Conservation (phyloP, 768 basidiomycete genomes). For the Exsudoporus frostii region DNA sequence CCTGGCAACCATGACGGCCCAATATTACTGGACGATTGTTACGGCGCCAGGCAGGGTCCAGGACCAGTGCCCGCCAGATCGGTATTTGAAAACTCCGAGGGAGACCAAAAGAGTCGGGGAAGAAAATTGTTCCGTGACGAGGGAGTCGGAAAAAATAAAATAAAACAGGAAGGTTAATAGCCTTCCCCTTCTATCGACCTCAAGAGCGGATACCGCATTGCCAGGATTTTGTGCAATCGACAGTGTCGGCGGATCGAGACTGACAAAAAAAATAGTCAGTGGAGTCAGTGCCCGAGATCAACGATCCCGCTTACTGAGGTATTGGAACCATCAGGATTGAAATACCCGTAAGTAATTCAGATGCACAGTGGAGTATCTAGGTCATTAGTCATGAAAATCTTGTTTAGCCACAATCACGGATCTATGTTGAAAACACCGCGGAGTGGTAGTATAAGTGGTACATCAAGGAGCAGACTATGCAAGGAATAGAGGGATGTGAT, state of each 20-base stretch:
- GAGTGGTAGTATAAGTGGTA: constrained; percentile 24
- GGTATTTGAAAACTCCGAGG: not conserved
- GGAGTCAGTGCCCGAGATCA: constrained; percentile 1
- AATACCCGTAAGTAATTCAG: constrained; percentile 12
- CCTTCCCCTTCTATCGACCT: not conserved
- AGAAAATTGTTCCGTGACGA: not conserved
- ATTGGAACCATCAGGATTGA: constrained; percentile 6
- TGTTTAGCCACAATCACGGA: constrained; percentile 19
- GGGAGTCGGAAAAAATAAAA: not conserved
- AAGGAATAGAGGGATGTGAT: constrained; percentile 17
- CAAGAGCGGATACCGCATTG: not conserved
- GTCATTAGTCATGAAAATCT: constrained; percentile 21
- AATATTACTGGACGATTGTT: not conserved
- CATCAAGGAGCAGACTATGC: constrained; percentile 33
- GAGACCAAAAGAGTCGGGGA: not conserved
- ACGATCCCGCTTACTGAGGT: constrained; percentile 23
- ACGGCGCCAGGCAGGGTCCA: not conserved
- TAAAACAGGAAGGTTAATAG: not conserved
- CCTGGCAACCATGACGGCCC: constrained; percentile 5
- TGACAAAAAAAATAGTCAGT: constrained; percentile 16
- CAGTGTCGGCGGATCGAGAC: not conserved
- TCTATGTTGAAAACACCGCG: constrained; percentile 27
- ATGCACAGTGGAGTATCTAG: constrained; percentile 25
- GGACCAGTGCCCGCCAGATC: not conserved
- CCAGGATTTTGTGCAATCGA: not conserved